Percentiles rank a stretch among this genome's conserved stretches.
Evolutionary conservation across 306 rosid genomes (phyloP).

Genomic region (Acacia acuminata): DNA sequence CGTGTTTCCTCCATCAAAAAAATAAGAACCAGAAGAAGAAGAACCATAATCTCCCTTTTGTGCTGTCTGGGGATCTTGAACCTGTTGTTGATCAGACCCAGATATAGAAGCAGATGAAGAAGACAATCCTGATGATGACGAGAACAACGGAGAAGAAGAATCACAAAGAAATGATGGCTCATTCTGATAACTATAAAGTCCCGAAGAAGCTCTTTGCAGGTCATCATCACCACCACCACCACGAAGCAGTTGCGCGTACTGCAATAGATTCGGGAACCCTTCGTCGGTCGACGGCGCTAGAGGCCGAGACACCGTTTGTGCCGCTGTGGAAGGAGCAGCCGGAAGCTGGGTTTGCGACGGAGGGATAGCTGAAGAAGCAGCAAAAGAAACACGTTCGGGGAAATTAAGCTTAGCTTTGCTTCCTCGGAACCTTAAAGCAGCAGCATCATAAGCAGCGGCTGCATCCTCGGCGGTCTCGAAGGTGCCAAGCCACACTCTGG

Average conservation of each 20-base stretch:
- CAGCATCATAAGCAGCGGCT: slow-evolving; percentile 55
- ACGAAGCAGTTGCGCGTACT: slow-evolving; percentile 40
- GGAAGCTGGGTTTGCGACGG: neutral
- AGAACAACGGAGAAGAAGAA: neutral
- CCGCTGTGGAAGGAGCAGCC: neutral
- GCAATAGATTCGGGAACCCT: slow-evolving; percentile 43
- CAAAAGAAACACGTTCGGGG: slow-evolving; percentile 32
- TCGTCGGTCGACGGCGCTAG: neutral
- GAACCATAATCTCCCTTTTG: slow-evolving; percentile 6
- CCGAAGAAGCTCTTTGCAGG: slow-evolving; percentile 34
- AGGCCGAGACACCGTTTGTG: neutral
- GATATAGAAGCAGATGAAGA: slow-evolving; percentile 1
- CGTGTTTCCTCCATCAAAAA: slow-evolving; percentile 1
- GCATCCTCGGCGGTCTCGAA: slow-evolving; percentile 63
- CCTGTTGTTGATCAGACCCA: neutral
- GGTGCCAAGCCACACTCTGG: slow-evolving; percentile 63
- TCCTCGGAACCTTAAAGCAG: slow-evolving; percentile 50
- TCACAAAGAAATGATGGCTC: neutral
- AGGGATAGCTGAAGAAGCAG: neutral
- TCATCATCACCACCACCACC: slow-evolving; percentile 38
- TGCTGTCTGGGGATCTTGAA: neutral
- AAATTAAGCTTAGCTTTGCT: slow-evolving; percentile 57
- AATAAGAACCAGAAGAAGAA: slow-evolving; percentile 6
- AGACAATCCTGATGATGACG: slow-evolving; percentile 1
- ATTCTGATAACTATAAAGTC: slow-evolving; percentile 13